phyloP scores from a whole-genome alignment of 352 stramenopile genomes.

The Phytopythium chamaehyphon region DNA sequence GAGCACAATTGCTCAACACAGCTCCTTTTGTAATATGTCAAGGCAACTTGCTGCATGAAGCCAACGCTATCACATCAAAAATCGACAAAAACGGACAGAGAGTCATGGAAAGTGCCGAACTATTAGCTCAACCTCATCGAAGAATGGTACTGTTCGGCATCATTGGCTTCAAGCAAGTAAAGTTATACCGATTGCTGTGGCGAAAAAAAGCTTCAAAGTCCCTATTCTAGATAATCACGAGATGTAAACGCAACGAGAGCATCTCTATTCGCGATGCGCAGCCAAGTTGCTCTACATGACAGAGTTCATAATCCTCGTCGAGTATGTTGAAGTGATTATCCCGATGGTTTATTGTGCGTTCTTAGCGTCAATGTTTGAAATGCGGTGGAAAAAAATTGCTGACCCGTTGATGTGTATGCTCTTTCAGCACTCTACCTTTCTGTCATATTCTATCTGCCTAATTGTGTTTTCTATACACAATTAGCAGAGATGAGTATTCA shows the following conservation, averaged over 20 bases:
- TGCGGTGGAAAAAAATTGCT: background rate
- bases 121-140: background rate
- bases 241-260: conserved; percentile 9
- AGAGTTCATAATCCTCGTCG: conserved; percentile 27
- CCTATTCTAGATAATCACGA: background rate
- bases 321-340: conserved; percentile 25
- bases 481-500: conserved; percentile 7
- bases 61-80: background rate
- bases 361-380: conserved; percentile 12
- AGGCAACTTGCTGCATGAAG: conserved; percentile 1
- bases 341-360: conserved; percentile 39
- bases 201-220: background rate
- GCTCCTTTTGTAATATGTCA: too few species aligned
- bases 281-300: conserved; percentile 26
- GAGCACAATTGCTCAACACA: background rate
- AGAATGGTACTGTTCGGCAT: background rate
- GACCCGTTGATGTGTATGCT: background rate
- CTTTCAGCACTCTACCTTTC: conserved; percentile 16
- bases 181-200: too few species aligned
- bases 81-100: background rate
- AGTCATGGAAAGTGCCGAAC: background rate
- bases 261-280: conserved; percentile 7
- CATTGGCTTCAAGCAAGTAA: background rate
- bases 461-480: conserved; percentile 24
- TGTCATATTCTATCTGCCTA: conserved; percentile 19